These are phyloP conservation scores for Corymbia citriodora DNA, from an alignment of 441 rosid species.

Conservation along the genomic window DNA sequence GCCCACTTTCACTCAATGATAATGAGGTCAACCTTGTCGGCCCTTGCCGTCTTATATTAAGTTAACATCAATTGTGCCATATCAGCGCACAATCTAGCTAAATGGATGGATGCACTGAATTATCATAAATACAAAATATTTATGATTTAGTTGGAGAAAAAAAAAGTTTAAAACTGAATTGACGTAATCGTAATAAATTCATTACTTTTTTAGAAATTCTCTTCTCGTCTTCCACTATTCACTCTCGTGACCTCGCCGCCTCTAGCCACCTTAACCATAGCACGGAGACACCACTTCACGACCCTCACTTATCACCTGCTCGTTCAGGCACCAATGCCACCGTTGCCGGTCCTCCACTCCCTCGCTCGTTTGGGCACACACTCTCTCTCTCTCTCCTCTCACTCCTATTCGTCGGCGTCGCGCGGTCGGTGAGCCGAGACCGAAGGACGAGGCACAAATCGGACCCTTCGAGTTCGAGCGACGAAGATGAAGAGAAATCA, in stretches of 20 bases:
- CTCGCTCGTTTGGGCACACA: rapidly evolving
- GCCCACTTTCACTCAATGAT: too few relatives aligned
- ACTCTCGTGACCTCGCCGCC: neutral
- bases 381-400: neutral
- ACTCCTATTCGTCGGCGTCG: rapidly evolving
- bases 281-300: neutral
- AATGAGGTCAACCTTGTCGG: too few relatives aligned
- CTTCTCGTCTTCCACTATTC: neutral
- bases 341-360: neutral
- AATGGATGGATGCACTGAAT: too few relatives aligned
- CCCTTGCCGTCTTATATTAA: too few relatives aligned
- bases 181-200: too few relatives aligned
- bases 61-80: too few relatives aligned
- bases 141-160: too few relatives aligned
- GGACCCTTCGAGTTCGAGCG: neutral
- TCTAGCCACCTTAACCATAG: neutral
- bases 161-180: too few relatives aligned
- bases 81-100: too few relatives aligned
- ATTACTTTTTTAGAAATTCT: too few relatives aligned
- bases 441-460: neutral
- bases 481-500: neutral
- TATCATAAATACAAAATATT: too few relatives aligned
- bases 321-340: neutral
- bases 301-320: neutral
- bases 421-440: neutral